A percentile compares a stretch with the other conserved stretches of the same genome.
These are phyloP conservation scores for Silene latifolia DNA, from an alignment of 148 eudicot genomes.

Conservation along the genomic window DNA sequence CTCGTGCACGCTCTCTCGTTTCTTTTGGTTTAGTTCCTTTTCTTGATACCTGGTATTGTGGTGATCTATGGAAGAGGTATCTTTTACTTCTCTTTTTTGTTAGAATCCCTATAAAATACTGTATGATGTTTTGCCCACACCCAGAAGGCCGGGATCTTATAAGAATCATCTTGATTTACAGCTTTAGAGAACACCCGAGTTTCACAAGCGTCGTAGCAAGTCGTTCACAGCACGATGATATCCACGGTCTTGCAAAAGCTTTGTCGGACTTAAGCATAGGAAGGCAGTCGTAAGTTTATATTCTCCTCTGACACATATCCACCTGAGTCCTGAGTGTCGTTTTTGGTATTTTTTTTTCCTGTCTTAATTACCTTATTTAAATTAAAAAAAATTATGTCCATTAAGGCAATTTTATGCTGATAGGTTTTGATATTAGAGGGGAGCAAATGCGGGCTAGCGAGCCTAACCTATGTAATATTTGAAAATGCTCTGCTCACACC, in stretches of 20 bases:
- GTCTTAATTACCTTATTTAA: not conserved
- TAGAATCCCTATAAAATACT: not conserved
- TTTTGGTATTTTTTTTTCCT: not conserved
- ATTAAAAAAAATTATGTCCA: too few relatives aligned
- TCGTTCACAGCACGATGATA: conserved; percentile 65
- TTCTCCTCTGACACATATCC: not conserved
- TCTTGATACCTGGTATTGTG: conserved; percentile 66
- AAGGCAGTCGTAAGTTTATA: conserved; percentile 76
- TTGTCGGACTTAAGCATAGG: conserved; percentile 73
- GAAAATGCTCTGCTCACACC: too few relatives aligned
- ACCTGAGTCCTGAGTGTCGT: too few relatives aligned
- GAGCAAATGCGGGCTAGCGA: too few relatives aligned
- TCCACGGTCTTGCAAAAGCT: conserved; percentile 62
- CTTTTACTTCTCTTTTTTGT: conserved; percentile 1
- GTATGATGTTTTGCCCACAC: not conserved
- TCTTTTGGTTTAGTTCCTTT: conserved; percentile 60
- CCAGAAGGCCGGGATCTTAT: not conserved
- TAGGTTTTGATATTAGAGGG: too few relatives aligned
- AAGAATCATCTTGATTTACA: conserved; percentile 28
- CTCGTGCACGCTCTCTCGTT: conserved; percentile 50
- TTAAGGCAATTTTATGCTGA: too few relatives aligned
- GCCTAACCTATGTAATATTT: too few relatives aligned
- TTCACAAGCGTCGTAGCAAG: conserved; percentile 43
- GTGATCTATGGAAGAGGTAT: conserved; percentile 85
- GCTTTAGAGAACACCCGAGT: conserved; percentile 80